phyloP scores from a whole-genome alignment of 2,329 filamentous ascomycete genomes.

The Apiospora kogelbergensis region DNA sequence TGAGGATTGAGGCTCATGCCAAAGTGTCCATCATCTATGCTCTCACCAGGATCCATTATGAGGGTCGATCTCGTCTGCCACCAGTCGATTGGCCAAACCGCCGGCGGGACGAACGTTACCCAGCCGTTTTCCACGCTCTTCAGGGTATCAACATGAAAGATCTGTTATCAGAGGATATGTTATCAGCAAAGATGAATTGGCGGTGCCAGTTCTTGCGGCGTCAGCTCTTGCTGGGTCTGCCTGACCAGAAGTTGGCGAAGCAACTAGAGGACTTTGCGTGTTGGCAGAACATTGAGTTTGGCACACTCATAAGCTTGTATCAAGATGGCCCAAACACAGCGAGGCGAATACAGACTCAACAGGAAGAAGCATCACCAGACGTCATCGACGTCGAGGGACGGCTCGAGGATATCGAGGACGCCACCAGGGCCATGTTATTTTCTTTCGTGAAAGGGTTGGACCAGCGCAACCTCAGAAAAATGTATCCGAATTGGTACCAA shows the following conservation, averaged over 20 bases:
- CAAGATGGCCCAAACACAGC: neutral
- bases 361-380: neutral
- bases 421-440: neutral
- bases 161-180: conserved; percentile 17
- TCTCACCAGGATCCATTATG: conserved; percentile 24
- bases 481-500: conserved; percentile 19
- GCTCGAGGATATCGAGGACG: neutral
- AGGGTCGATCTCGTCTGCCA: conserved; percentile 18
- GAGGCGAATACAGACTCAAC: neutral
- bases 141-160: conserved; percentile 18
- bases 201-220: no score
- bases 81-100: conserved; percentile 11
- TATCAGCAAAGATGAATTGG: no score
- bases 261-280: conserved; percentile 20
- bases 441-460: neutral
- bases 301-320: conserved; percentile 18
- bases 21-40: conserved; percentile 22
- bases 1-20: conserved; percentile 16
- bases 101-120: conserved; percentile 13
- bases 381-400: neutral
- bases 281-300: conserved; percentile 20
- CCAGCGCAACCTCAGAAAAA: neutral
- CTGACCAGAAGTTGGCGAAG: conserved; percentile 19
- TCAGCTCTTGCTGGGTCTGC: conserved; percentile 23
- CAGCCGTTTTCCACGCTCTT: conserved; percentile 23